Base-by-base conservation (phyloP, 176 grass and related monocot species). In the Musa schizocarpa region DNA sequence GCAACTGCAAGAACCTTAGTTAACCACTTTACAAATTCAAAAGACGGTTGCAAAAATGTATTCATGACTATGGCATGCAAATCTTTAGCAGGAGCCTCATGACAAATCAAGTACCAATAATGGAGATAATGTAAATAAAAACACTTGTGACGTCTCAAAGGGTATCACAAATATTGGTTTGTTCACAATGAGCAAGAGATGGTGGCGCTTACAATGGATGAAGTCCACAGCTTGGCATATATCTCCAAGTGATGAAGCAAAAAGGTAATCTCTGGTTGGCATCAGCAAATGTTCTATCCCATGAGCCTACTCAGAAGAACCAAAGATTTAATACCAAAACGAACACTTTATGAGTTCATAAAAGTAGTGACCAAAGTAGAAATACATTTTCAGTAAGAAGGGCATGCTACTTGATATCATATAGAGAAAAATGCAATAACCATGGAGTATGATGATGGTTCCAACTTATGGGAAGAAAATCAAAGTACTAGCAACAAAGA, bases 231-330 rank as follows among this genome's bases (percentile, higher is more conserved):
- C 95, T 78, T 75, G 71, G 76, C 95, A 91, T 50, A 91, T 87
- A 72, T 93, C 84, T 54, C 75, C 86, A 52, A 93, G 62, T n/a
- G 88, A 98, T 1, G 95, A 90, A 7, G 95, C 95, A 73, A 93
- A 98, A 69, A 98, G 95, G 81, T 98, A 98, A 87, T 98, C 95
- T 85, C 95, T 87, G 19, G 95, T 98, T 68, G 95, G 88, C 71
- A 98, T 80, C 55, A 93, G 74, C 82, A 98, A 77, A 73, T 93
- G 88, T 80, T 93, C 82, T 50, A 98, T 93, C 72, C 90, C 90
- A 84, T 93, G 78, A 81, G 73, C 86, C 95, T 98, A 73, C 17
- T 50, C 53, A 76, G 26, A 51, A 63, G 13, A 76, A 50, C 68
- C 29, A 70, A 10, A 12, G 13, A 43, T 29, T 9, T 8, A 50